phyloP scores from a whole-genome alignment of 495 filamentous ascomycete species.

The Xylaria cubensis region DNA sequence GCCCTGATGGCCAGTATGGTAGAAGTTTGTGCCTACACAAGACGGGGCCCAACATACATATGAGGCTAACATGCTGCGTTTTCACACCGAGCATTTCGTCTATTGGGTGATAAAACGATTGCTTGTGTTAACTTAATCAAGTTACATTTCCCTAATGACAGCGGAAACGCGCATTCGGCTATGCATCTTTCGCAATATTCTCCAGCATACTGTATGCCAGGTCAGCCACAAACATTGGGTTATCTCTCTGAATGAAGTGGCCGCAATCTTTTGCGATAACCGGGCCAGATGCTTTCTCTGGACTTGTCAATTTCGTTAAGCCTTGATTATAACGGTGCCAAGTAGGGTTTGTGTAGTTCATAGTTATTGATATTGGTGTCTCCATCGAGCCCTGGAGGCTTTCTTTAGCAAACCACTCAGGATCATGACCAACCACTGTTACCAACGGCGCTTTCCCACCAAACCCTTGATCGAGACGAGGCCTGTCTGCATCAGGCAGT shows the following conservation, averaged over 20 bases:
- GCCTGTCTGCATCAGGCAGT: constrained; percentile 58
- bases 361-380: constrained; percentile 51
- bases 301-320: constrained; percentile 53
- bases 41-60: not conserved
- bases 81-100: not conserved
- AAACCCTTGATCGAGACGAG: constrained; percentile 49
- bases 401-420: constrained; percentile 62
- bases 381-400: constrained; percentile 45
- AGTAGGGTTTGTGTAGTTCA: constrained; percentile 59
- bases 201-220: constrained; percentile 52
- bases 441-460: constrained; percentile 50
- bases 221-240: constrained; percentile 61
- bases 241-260: constrained; percentile 69
- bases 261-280: constrained; percentile 61
- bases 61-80: not conserved
- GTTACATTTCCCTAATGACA: not conserved
- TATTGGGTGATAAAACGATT: not conserved
- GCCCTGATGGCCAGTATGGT: not conserved
- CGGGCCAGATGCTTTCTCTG: constrained; percentile 50
- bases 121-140: not conserved
- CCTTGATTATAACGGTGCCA: constrained; percentile 67
- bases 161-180: not conserved
- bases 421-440: constrained; percentile 68
- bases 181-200: constrained; percentile 9
- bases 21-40: constrained; percentile 1